Percentiles rank a stretch among this genome's conserved stretches.
Evolutionary conservation across 352 stramenopile species (phyloP).

Genomic region (Phytophthora europaea): DNA sequence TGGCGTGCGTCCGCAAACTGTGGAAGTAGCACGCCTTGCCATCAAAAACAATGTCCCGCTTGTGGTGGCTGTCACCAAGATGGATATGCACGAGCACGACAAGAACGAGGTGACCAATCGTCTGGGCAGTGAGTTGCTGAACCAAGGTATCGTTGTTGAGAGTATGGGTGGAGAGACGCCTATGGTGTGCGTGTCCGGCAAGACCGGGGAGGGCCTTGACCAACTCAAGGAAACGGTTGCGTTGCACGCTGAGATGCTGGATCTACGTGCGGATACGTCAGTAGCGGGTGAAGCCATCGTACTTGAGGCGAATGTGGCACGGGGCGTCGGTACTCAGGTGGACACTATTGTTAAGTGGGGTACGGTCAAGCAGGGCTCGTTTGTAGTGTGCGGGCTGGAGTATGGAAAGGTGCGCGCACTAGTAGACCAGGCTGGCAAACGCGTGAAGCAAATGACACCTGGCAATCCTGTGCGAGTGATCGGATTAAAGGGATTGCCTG

Average conservation of each 20-base stretch:
- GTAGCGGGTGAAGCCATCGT: slow-evolving; percentile 94
- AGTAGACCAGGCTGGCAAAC: slow-evolving; percentile 75
- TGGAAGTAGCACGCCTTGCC: slow-evolving; percentile 96
- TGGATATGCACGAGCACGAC: slow-evolving; percentile 91
- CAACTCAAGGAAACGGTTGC: slow-evolving; percentile 98
- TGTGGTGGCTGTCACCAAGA: slow-evolving; percentile 98
- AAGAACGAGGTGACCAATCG: slow-evolving; percentile 70
- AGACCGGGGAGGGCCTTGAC: slow-evolving; percentile 95
- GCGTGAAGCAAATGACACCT: slow-evolving; percentile 91
- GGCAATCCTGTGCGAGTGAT: slow-evolving; percentile 93
- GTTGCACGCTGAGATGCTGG: slow-evolving; percentile 96
- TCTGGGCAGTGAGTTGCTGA: slow-evolving; percentile 91
- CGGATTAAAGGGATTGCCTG: slow-evolving; percentile 87
- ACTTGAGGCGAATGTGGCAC: slow-evolving; percentile 96
- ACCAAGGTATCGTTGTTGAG: slow-evolving; percentile 95
- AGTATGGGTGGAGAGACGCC: slow-evolving; percentile 95
- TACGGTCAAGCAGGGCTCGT: slow-evolving; percentile 94
- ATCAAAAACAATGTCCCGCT: slow-evolving; percentile 96
- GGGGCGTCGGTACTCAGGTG: slow-evolving; percentile 95
- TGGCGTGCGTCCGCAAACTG: slow-evolving; percentile 98
- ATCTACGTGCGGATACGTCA: slow-evolving; percentile 94
- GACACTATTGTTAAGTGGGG: slow-evolving; percentile 98
- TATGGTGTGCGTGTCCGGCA: slow-evolving; percentile 96
- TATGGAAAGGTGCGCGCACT: slow-evolving; percentile 94
- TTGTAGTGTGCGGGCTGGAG: slow-evolving; percentile 96